These are phyloP conservation scores for Barnettozyma sp. DNA, from an alignment of 805 yeast genomes.

Conservation along the genomic window DNA sequence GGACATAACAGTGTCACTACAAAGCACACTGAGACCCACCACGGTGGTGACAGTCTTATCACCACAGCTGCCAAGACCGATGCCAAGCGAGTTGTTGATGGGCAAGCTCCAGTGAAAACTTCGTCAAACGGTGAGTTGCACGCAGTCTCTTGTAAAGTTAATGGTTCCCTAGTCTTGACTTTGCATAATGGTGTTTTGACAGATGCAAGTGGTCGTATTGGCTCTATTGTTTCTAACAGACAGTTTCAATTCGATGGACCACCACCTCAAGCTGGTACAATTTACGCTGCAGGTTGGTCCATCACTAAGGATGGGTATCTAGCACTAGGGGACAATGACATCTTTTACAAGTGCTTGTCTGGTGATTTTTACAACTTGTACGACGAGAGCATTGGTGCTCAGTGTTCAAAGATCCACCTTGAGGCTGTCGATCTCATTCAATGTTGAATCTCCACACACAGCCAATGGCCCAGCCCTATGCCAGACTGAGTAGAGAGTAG, in stretches of 20 bases:
- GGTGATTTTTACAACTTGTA: conserved; percentile 77
- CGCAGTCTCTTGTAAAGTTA: conserved; percentile 3
- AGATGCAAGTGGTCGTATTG: conserved; percentile 12
- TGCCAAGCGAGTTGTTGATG: conserved; percentile 3
- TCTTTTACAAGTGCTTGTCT: conserved; percentile 67
- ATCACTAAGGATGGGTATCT: conserved; percentile 47
- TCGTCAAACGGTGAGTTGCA: background rate
- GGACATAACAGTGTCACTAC: conserved; percentile 6
- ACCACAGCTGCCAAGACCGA: conserved; percentile 16
- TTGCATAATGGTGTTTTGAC: conserved; percentile 7
- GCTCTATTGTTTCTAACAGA: conserved; percentile 34
- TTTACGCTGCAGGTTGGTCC: conserved; percentile 65
- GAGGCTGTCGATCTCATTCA: conserved; percentile 48
- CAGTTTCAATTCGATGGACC: conserved; percentile 74
- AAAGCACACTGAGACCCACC: background rate
- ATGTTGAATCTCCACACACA: conserved; percentile 44
- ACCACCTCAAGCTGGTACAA: conserved; percentile 75
- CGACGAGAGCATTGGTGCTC: conserved; percentile 53
- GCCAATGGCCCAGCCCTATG: too few species aligned
- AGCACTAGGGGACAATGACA: conserved; percentile 54
- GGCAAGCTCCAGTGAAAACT: conserved; percentile 2
- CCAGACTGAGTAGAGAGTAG: too few species aligned
- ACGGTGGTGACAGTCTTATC: conserved; percentile 1
- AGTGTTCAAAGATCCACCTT: conserved; percentile 58
- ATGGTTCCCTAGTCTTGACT: conserved; percentile 5